phyloP scores from a whole-genome alignment of 2,329 filamentous ascomycete genomes.

The Epichloe bromicola region DNA sequence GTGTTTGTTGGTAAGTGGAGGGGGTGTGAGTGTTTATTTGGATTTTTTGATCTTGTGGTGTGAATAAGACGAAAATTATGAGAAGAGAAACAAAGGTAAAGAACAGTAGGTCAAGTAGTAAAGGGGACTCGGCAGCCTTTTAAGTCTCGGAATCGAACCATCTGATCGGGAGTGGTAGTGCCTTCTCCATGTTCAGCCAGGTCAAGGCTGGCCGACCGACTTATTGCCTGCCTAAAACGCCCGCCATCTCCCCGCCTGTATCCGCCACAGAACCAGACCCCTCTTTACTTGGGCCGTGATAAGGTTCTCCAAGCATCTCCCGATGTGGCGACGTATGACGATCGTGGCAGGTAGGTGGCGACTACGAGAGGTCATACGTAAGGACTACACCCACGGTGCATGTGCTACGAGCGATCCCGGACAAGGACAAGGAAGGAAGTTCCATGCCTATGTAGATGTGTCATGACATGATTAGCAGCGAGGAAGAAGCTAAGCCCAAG shows the following conservation, averaged over 20 bases:
- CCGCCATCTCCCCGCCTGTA: neutral
- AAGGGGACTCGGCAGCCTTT: neutral
- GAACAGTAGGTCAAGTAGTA: neutral
- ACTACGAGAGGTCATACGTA: neutral
- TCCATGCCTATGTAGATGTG: neutral
- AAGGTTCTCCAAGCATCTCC: conserved; percentile 2
- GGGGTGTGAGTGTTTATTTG: neutral
- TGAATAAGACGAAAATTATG: neutral
- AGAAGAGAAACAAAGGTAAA: neutral
- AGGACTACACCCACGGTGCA: neutral
- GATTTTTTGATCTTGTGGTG: neutral
- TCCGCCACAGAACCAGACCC: neutral
- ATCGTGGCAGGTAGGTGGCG: neutral
- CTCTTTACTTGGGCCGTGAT: neutral
- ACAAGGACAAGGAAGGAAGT: neutral
- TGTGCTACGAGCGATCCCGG: neutral
- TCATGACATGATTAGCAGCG: no score
- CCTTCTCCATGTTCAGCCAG: neutral
- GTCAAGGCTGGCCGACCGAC: no score
- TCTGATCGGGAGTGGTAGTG: neutral
- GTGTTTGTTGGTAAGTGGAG: conserved; percentile 3
- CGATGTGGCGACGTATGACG: conserved; percentile 6
- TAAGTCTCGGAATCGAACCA: neutral
- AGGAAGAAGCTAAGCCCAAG: no score
- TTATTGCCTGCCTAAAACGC: neutral